Evolutionary conservation across 495 filamentous ascomycete species (phyloP).

Genomic region (Tuber indicum): DNA sequence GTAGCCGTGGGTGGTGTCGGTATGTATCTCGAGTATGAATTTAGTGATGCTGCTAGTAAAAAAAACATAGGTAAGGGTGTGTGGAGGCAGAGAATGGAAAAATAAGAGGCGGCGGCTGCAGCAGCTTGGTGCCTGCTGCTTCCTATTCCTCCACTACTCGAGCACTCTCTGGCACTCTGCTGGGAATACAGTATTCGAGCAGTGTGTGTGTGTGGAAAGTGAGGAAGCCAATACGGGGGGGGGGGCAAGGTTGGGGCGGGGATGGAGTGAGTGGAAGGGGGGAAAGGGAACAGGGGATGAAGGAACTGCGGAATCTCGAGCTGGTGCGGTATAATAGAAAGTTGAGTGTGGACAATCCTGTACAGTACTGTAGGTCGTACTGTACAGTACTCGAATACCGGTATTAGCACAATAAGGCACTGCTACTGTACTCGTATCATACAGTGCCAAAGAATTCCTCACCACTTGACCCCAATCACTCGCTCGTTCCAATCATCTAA

Average conservation of each 20-base stretch:
- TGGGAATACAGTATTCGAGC: not conserved
- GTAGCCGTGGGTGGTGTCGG: not conserved
- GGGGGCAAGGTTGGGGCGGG: conserved; percentile 4
- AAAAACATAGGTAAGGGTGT: not conserved
- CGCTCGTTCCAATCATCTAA: too few relatives aligned
- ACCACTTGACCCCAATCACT: too few relatives aligned
- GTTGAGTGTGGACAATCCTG: not conserved
- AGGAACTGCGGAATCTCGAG: not conserved
- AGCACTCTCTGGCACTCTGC: not conserved
- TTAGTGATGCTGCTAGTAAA: not conserved
- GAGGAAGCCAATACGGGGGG: conserved; percentile 32
- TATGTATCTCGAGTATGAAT: not conserved
- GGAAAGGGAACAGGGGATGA: conserved; percentile 6
- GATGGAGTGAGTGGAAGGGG: conserved; percentile 28
- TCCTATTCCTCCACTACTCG: not conserved
- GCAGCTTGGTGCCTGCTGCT: conserved; percentile 17
- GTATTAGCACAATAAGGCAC: too few relatives aligned
- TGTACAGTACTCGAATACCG: too few relatives aligned
- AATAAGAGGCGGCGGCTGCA: conserved; percentile 25
- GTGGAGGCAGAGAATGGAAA: conserved; percentile 4
- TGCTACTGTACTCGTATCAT: too few relatives aligned
- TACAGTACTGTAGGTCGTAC: too few relatives aligned
- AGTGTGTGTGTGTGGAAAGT: conserved; percentile 11
- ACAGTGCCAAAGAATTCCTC: not conserved
- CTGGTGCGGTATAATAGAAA: not conserved